A percentile compares a stretch with the other conserved stretches of the same genome.
Conservation (phyloP, 2,329 filamentous ascomycete genomes). For the Ascocoryne sarcoides region DNA sequence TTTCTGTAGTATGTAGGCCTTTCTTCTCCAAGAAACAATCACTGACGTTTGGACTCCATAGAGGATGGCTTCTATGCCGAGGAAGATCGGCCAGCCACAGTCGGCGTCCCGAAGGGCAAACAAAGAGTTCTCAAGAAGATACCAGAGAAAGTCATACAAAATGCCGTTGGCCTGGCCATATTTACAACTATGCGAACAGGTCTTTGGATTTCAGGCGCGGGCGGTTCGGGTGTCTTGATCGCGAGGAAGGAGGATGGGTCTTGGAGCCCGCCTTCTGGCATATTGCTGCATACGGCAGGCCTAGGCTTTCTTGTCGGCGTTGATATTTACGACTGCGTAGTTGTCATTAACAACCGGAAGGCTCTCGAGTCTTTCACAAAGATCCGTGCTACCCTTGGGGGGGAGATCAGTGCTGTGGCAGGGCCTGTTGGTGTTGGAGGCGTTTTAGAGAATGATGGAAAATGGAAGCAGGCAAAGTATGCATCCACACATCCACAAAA, state of each 20-base stretch:
- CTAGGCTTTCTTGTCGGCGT: slow-evolving; percentile 86
- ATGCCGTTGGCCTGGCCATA: slow-evolving; percentile 83
- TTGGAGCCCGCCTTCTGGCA: slow-evolving; percentile 87
- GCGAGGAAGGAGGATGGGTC: slow-evolving; percentile 76
- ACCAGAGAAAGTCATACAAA: slow-evolving; percentile 73
- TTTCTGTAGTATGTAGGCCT: slow-evolving; percentile 64
- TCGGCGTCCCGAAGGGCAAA: slow-evolving; percentile 38
- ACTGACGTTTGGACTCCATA: slow-evolving; percentile 27
- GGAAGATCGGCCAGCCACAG: slow-evolving; percentile 30
- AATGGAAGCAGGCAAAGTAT: slow-evolving; percentile 50
- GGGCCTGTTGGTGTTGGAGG: slow-evolving; percentile 60
- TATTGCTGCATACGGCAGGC: slow-evolving; percentile 81
- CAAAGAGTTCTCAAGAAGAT: slow-evolving; percentile 69
- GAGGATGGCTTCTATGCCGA: slow-evolving; percentile 62
- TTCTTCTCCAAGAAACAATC: slow-evolving; percentile 1
- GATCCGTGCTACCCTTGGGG: slow-evolving; percentile 69
- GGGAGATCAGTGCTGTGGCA: slow-evolving; percentile 66
- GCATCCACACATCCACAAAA: background rate
- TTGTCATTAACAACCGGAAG: slow-evolving; percentile 81
- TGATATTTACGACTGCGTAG: slow-evolving; percentile 91
- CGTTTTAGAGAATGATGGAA: slow-evolving; percentile 25
- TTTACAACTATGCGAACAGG: slow-evolving; percentile 95
- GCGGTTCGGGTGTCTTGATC: slow-evolving; percentile 80
- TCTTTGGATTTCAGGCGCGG: slow-evolving; percentile 83
- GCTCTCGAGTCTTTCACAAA: slow-evolving; percentile 79